Evolutionary conservation across 75 land plant species (phyloP).

Genomic region (Adiantum capillusveneris): DNA sequence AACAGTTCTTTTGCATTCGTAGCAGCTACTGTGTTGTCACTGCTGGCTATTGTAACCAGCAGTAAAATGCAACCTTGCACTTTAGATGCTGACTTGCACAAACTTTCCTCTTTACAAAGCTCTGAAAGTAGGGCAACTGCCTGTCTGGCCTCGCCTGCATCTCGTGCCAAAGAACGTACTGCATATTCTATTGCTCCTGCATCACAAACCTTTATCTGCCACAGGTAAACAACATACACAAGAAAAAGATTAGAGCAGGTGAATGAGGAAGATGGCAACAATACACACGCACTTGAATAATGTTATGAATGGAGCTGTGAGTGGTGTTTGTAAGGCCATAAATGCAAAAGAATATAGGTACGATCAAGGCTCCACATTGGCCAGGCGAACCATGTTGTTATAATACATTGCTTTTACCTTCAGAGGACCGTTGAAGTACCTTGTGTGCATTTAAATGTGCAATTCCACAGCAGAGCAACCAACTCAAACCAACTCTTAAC

Average conservation of each 20-base stretch:
- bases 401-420: too few relatives aligned
- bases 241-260: not conserved
- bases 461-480: too few relatives aligned
- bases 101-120: slow-evolving; percentile 12
- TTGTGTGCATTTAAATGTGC: too few relatives aligned
- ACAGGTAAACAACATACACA: not conserved
- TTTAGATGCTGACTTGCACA: slow-evolving; percentile 41
- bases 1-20: slow-evolving; percentile 34
- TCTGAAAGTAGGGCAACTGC: slow-evolving; percentile 52
- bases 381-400: too few relatives aligned
- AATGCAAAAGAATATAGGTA: too few relatives aligned
- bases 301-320: not conserved
- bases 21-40: slow-evolving; percentile 35
- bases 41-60: slow-evolving; percentile 36
- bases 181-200: slow-evolving; percentile 24
- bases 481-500: too few relatives aligned
- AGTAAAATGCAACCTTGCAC: slow-evolving; percentile 48
- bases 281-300: not conserved
- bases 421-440: too few relatives aligned
- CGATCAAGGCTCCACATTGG: too few relatives aligned
- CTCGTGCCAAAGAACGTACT: slow-evolving; percentile 40
- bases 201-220: slow-evolving; percentile 30
- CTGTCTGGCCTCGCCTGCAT: slow-evolving; percentile 42
- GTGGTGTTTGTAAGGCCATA: not conserved
- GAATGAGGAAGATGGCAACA: not conserved